Evolutionary conservation across 169 alveolate species (phyloP).

Genomic region (Plasmodium relictum): DNA sequence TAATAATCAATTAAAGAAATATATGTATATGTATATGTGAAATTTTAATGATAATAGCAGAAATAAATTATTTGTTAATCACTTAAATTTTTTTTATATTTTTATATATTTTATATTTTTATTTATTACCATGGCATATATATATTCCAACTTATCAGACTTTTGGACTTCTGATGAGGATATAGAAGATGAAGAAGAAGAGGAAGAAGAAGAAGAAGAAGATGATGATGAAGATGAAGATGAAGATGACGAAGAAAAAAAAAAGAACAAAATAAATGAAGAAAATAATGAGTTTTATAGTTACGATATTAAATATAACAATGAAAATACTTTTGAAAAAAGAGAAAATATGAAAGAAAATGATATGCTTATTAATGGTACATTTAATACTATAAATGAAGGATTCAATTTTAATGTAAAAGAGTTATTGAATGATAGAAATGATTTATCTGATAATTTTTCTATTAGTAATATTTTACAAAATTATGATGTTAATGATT

Average conservation of each 20-base stretch:
- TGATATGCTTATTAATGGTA: background rate
- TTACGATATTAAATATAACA: slow-evolving; percentile 24
- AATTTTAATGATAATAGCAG: no score
- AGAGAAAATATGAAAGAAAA: slow-evolving; percentile 17
- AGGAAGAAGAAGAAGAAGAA: slow-evolving; percentile 26
- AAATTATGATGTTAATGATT: slow-evolving; percentile 56
- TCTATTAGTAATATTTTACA: slow-evolving; percentile 32
- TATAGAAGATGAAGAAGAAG: slow-evolving; percentile 68
- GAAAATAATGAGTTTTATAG: slow-evolving; percentile 10
- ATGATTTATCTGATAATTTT: slow-evolving; percentile 30
- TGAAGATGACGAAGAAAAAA: slow-evolving; percentile 18
- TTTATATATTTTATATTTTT: background rate
- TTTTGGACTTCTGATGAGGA: slow-evolving; percentile 90
- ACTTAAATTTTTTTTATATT: background rate
- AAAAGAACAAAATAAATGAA: background rate
- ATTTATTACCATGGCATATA: slow-evolving; percentile 74
- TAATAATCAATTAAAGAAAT: no score
- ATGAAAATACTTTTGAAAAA: slow-evolving; percentile 29
- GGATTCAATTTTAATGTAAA: slow-evolving; percentile 8
- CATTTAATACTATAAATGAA: background rate
- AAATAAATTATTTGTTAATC: no score
- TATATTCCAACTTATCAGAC: slow-evolving; percentile 83
- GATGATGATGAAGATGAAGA: slow-evolving; percentile 49
- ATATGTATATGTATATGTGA: no score
- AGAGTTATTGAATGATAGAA: slow-evolving; percentile 28